Conservation (phyloP, 169 alveolate genomes). For the Ophryocystis elektroscirrha region DNA sequence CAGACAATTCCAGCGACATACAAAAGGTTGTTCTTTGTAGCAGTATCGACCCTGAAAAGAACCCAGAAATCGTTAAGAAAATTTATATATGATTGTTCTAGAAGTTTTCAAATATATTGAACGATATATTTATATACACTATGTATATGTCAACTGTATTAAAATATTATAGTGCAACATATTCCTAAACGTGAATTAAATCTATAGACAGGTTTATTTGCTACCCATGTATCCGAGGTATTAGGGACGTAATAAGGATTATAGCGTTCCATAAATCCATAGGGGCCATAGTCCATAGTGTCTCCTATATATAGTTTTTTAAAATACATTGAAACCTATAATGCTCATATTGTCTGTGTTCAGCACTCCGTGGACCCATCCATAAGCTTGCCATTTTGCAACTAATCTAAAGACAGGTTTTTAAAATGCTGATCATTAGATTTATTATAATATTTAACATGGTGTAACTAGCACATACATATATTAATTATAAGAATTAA, state of each 20-base stretch:
- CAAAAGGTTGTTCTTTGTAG: conserved; percentile 33
- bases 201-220: not conserved
- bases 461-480: not conserved
- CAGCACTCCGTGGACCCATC: conserved; percentile 48
- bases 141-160: too few relatives aligned
- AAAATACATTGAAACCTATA: conserved; percentile 4
- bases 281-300: conserved; percentile 52
- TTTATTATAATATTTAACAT: not conserved
- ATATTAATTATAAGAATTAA: not conserved
- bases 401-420: too few relatives aligned
- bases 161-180: too few relatives aligned
- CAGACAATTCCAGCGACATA: too few relatives aligned
- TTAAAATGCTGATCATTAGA: not conserved
- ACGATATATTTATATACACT: too few relatives aligned
- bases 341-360: conserved; percentile 50
- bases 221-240: conserved; percentile 6
- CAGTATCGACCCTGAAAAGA: conserved; percentile 36
- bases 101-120: too few relatives aligned
- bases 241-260: conserved; percentile 28
- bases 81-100: not conserved
- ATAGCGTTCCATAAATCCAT: conserved; percentile 40
- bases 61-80: conserved; percentile 1
- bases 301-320: conserved; percentile 16
- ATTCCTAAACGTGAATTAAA: too few relatives aligned
- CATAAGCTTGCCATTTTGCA: conserved; percentile 43